Conservation (phyloP, 2,329 filamentous ascomycete species). For the Nannizzia gypsea region DNA sequence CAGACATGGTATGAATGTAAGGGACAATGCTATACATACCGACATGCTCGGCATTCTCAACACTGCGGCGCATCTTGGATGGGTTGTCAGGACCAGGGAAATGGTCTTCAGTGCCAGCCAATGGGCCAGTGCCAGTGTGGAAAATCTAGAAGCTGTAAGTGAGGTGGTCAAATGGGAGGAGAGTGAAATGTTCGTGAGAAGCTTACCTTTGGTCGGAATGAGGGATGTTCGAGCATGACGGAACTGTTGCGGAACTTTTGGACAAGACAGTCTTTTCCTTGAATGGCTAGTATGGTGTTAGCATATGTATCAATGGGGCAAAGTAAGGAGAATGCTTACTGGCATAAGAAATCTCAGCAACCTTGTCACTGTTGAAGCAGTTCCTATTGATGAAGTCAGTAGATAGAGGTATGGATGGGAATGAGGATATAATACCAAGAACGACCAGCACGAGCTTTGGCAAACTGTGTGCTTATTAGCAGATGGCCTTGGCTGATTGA, state of each 20-base stretch:
- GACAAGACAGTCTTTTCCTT: constrained; percentile 80
- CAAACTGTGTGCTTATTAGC: constrained; percentile 47
- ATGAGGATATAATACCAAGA: constrained; percentile 44
- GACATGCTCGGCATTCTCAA: constrained; percentile 74
- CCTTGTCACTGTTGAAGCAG: constrained; percentile 70
- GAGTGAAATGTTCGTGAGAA: constrained; percentile 19
- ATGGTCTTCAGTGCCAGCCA: constrained; percentile 57
- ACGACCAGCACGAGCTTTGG: constrained; percentile 56
- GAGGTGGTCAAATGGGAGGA: constrained; percentile 34
- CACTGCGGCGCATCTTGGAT: constrained; percentile 76
- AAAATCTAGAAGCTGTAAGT: constrained; percentile 36
- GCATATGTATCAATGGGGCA: constrained; percentile 11
- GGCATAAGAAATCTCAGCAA: constrained; percentile 88
- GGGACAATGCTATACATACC: constrained; percentile 42
- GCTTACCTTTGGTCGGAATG: constrained; percentile 70
- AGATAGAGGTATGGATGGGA: background rate
- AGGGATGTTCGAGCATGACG: constrained; percentile 75
- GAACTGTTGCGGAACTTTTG: constrained; percentile 96
- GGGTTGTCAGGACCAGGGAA: constrained; percentile 75
- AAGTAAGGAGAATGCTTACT: constrained; percentile 44
- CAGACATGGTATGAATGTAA: background rate
- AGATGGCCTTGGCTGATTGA: background rate
- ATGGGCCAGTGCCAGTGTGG: constrained; percentile 37
- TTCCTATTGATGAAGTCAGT: constrained; percentile 43
- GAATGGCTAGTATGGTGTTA: constrained; percentile 53